Percentiles rank a stretch among this genome's conserved stretches.
These are phyloP conservation scores for Heimioporus sp. DNA, from an alignment of 768 basidiomycete genomes.

Conservation along the genomic window DNA sequence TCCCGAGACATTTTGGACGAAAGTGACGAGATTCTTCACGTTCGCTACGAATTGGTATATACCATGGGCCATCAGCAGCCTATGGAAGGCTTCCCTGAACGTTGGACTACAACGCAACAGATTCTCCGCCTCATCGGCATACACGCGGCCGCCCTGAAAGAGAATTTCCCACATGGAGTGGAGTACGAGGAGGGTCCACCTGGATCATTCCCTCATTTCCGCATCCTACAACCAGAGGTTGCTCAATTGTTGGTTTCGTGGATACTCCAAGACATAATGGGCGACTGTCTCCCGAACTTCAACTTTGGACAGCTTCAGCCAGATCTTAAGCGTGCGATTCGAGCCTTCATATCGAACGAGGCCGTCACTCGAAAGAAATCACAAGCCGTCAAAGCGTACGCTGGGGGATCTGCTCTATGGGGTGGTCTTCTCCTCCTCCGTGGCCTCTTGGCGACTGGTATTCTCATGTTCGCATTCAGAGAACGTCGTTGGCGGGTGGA, in stretches of 20 bases:
- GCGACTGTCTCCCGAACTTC: conserved; percentile 3
- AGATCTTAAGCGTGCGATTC: background rate
- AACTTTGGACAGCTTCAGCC: conserved; percentile 5
- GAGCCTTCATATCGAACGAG: conserved; percentile 6
- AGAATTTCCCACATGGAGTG: conserved; percentile 7
- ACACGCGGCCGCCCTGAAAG: background rate
- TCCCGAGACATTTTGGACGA: conserved; percentile 22
- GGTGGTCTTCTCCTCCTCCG: conserved; percentile 19
- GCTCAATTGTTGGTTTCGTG: conserved; percentile 4
- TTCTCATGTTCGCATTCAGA: conserved; percentile 18
- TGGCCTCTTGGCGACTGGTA: conserved; percentile 24
- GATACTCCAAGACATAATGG: conserved; percentile 11
- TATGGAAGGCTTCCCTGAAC: conserved; percentile 40
- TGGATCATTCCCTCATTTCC: conserved; percentile 11
- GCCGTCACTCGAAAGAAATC: background rate
- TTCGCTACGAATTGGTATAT: conserved; percentile 49
- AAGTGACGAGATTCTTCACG: conserved; percentile 40
- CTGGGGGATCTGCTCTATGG: conserved; percentile 2
- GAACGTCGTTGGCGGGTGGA: conserved; percentile 30
- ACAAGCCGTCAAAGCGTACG: conserved; percentile 1
- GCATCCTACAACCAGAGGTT: conserved; percentile 12
- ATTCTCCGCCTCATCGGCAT: conserved; percentile 31
- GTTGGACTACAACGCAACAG: conserved; percentile 42
- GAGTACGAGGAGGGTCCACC: conserved; percentile 2
- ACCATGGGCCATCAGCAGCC: conserved; percentile 38